phyloP scores from a whole-genome alignment of 352 stramenopile genomes.

The Phytophthora brassicae region DNA sequence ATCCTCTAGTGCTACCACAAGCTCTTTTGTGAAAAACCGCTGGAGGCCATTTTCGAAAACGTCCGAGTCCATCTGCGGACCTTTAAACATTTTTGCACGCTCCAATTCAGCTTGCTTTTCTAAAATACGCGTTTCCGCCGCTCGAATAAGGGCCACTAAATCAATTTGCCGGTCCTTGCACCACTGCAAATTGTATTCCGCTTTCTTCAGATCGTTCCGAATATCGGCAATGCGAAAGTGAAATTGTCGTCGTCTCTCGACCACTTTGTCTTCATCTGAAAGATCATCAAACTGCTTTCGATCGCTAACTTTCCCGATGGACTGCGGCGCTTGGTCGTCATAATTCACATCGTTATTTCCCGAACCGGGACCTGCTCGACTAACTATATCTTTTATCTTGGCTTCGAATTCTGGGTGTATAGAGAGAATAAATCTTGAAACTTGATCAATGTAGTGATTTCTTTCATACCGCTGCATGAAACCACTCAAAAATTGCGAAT shows the following conservation, averaged over 20 bases:
- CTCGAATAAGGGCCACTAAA: conserved; percentile 69
- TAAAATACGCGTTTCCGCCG: conserved; percentile 62
- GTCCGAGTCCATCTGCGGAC: conserved; percentile 79
- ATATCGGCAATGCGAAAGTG: conserved; percentile 76
- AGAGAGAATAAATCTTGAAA: conserved; percentile 65
- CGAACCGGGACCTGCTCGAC: background rate
- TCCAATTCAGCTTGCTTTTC: conserved; percentile 84
- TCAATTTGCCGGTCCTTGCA: conserved; percentile 67
- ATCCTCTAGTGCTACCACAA: conserved; percentile 73
- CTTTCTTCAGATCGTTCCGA: conserved; percentile 48
- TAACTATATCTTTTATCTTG: conserved; percentile 59
- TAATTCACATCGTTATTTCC: background rate
- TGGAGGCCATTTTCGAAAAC: conserved; percentile 73
- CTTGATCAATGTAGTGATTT: conserved; percentile 64
- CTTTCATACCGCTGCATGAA: conserved; percentile 84
- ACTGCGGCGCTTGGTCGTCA: conserved; percentile 11
- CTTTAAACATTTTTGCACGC: conserved; percentile 63
- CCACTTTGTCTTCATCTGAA: conserved; percentile 47
- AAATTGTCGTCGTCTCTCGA: conserved; percentile 67
- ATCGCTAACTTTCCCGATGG: conserved; percentile 2
- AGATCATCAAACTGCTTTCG: conserved; percentile 53
- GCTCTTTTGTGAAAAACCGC: conserved; percentile 75
- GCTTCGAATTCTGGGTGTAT: conserved; percentile 50
- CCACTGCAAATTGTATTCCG: conserved; percentile 81
- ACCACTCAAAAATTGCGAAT: conserved; percentile 77